Percentiles rank a stretch among this genome's conserved stretches.
Conservation (phyloP, 805 yeast genomes). For the Maudiozyma serrabonitensis region DNA sequence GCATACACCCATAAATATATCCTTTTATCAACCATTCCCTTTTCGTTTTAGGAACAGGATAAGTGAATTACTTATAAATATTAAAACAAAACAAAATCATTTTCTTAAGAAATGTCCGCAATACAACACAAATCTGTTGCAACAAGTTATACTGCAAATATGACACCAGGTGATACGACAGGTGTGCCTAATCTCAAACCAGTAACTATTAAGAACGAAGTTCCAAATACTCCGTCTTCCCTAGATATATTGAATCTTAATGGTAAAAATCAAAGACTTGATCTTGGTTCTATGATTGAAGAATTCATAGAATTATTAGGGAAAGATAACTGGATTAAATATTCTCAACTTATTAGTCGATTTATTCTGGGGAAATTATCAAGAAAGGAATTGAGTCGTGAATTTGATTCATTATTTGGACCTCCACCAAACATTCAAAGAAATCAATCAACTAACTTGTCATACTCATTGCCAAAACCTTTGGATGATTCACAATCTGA, state of each 20-base stretch:
- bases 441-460: background rate
- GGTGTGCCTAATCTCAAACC: background rate
- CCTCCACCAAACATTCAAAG: background rate
- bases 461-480: background rate
- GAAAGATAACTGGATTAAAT: constrained; percentile 65
- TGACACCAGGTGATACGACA: background rate
- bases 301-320: constrained; percentile 71
- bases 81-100: too few species aligned
- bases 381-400: constrained; percentile 57
- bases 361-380: constrained; percentile 76
- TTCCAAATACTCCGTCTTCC: background rate
- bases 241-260: background rate
- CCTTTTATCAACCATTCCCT: background rate
- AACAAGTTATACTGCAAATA: background rate
- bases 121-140: background rate
- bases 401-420: constrained; percentile 44
- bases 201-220: background rate
- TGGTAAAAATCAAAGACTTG: constrained; percentile 33
- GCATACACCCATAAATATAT: too few species aligned
- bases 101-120: background rate
- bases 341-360: constrained; percentile 66
- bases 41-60: background rate
- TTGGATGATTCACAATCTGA: background rate
- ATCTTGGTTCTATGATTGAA: constrained; percentile 55
- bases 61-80: too few species aligned